phyloP scores from a whole-genome alignment of 1,139 yeast species.

The Hanseniaspora gamundiae region DNA sequence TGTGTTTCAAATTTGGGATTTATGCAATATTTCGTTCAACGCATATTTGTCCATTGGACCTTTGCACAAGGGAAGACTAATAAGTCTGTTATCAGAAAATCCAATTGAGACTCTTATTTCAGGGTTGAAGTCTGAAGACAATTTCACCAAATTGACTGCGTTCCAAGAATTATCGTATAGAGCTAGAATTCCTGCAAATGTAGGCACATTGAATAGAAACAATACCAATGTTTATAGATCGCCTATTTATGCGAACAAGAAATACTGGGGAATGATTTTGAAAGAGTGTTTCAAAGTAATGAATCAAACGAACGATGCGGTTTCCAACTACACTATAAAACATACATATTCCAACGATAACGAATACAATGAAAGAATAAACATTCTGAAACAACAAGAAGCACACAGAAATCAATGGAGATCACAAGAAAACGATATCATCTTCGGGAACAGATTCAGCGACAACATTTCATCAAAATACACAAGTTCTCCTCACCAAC shows the following conservation, averaged over 20 bases:
- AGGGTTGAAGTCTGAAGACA: constrained; percentile 49
- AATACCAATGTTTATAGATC: constrained; percentile 27
- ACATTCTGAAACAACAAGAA: constrained; percentile 3
- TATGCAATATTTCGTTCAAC: constrained; percentile 48
- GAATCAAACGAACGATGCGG: constrained; percentile 19
- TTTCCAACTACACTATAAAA: constrained; percentile 14
- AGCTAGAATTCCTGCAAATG: constrained; percentile 37
- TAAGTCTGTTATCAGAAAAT: constrained; percentile 56
- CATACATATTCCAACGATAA: constrained; percentile 3
- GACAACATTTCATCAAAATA: background rate
- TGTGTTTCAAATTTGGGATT: constrained; percentile 43
- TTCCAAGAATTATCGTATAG: constrained; percentile 61
- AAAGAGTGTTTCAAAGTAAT: constrained; percentile 49
- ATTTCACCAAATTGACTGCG: constrained; percentile 53
- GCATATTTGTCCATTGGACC: constrained; percentile 80
- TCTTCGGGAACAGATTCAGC: constrained; percentile 3
- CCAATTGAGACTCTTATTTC: constrained; percentile 63
- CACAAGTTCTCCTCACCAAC: background rate
- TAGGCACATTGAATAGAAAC: constrained; percentile 10
- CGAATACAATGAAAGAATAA: constrained; percentile 3
- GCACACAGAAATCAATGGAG: constrained; percentile 3
- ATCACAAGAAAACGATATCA: constrained; percentile 6
- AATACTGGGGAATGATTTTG: constrained; percentile 45
- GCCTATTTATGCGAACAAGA: constrained; percentile 41
- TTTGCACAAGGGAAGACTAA: constrained; percentile 55